These are phyloP conservation scores for Suhomyces xylopsoci DNA, from an alignment of 805 yeast species.

Conservation along the genomic window DNA sequence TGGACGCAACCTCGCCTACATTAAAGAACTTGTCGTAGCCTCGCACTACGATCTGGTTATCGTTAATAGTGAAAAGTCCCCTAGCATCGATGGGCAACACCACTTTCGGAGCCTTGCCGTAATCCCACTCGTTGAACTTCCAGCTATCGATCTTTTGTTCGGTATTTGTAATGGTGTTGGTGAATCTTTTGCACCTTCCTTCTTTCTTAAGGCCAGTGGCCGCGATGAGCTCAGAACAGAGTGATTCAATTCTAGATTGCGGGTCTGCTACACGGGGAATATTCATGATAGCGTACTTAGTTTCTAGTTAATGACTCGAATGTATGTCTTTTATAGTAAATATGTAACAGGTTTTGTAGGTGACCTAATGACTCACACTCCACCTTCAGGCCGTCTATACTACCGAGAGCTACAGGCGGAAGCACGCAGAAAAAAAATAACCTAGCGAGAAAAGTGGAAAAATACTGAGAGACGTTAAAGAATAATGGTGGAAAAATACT, in stretches of 20 bases:
- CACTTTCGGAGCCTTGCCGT: conserved; percentile 48
- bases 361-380: not conserved
- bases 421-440: too few relatives aligned
- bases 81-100: conserved; percentile 72
- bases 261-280: not conserved
- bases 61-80: conserved; percentile 65
- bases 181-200: conserved; percentile 21
- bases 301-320: not conserved
- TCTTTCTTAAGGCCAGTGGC: conserved; percentile 14
- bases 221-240: conserved; percentile 15
- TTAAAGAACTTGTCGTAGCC: conserved; percentile 97
- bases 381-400: not conserved
- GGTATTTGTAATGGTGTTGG: conserved; percentile 10
- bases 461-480: too few relatives aligned
- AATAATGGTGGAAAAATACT: too few relatives aligned
- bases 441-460: too few relatives aligned
- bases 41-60: conserved; percentile 58
- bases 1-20: conserved; percentile 56
- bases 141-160: conserved; percentile 38
- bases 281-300: not conserved
- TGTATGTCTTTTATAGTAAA: not conserved
- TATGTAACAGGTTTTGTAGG: too few relatives aligned
- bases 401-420: not conserved
- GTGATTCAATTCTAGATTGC: not conserved
- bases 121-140: conserved; percentile 93